phyloP scores from a whole-genome alignment of 306 rosid genomes.

The Prunus mume region DNA sequence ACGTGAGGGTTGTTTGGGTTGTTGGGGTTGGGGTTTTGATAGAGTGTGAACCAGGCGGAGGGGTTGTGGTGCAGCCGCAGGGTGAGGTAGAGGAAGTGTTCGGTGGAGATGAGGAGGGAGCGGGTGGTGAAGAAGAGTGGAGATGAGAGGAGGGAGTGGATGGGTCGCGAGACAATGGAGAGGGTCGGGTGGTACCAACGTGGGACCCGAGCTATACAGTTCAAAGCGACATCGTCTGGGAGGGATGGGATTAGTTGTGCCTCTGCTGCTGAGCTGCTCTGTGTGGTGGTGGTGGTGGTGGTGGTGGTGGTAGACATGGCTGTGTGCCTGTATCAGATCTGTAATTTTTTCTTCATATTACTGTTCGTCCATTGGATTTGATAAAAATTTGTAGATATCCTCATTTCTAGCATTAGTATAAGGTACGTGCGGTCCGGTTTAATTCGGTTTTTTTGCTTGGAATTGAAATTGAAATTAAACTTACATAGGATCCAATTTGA shows the following conservation, averaged over 20 bases:
- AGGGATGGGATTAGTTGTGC: constrained; percentile 52
- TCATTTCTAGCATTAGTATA: too few species aligned
- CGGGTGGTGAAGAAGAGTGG: constrained; percentile 41
- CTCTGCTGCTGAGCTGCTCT: neutral
- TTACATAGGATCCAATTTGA: too few species aligned
- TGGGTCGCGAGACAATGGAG: constrained; percentile 43
- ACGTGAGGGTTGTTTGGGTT: neutral
- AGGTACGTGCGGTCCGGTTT: too few species aligned
- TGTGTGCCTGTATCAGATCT: neutral
- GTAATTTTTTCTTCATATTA: too few species aligned
- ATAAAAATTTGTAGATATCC: too few species aligned
- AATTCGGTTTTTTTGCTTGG: too few species aligned
- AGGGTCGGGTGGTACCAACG: constrained; percentile 49
- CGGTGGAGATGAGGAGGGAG: constrained; percentile 37
- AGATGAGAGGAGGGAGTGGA: constrained; percentile 28
- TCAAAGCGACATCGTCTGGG: constrained; percentile 73
- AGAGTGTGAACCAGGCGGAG: constrained; percentile 50
- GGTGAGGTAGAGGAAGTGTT: constrained; percentile 53
- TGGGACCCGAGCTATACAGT: constrained; percentile 67
- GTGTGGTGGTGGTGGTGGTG: neutral
- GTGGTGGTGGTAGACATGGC: constrained; percentile 1
- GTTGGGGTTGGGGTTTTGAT: constrained; percentile 12
- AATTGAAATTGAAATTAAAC: too few species aligned
- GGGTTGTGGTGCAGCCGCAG: constrained; percentile 37
- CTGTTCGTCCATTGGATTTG: too few species aligned